Evolutionary conservation across 2,329 filamentous ascomycete genomes (phyloP), one percentile per base, ranked within the genome.

Genomic region (Fusarium domesticum): DNA sequence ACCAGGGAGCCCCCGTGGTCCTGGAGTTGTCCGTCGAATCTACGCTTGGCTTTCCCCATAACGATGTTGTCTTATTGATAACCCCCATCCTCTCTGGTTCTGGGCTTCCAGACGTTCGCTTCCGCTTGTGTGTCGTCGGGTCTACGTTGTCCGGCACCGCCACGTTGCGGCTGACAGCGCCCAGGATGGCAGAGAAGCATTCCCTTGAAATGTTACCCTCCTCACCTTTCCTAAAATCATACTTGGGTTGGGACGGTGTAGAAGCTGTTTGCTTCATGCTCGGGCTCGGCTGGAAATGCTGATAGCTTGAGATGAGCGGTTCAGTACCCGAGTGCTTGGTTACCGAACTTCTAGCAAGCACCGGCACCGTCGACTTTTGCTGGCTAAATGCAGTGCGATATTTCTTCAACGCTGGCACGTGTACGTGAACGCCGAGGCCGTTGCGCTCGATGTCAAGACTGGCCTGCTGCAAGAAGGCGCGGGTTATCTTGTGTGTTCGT

Each of bases 401-500:
- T 30, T 61, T 63, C 12, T 59, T 56, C 12, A 74, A 51, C 3
- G 51, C 56, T 1, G 71, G 66, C n/a, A 74, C 50, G 7, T 55
- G 59, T 8, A 73, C 63, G 10, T 61, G 57, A 4, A 61, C 50
- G 3, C 60, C 51, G 18, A 79, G 60, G 1, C 65, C 68, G 47
- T 74, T 76, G 23, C 64, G 63, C 28, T 89, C 81, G 7, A 96
- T 79, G 56, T 96, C 91, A n/a, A 91, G 75, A 45, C 90, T 80
- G 1, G 92, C 72, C 61, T 96, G 91, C 10, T 85, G 83, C n/a
- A 95, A 71, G 62, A 96, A 96, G 0, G 87, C 88, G 35, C 85
- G 82, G 0, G 89, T 91, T 20, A 96, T 78, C 2, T 82, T 74
- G 58, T 93, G 90, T 42, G 81, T 80, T 30, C 78, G 77, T 39